Evolutionary conservation across 2,329 filamentous ascomycete genomes (phyloP).

Genomic region (Fusarium sp.): DNA sequence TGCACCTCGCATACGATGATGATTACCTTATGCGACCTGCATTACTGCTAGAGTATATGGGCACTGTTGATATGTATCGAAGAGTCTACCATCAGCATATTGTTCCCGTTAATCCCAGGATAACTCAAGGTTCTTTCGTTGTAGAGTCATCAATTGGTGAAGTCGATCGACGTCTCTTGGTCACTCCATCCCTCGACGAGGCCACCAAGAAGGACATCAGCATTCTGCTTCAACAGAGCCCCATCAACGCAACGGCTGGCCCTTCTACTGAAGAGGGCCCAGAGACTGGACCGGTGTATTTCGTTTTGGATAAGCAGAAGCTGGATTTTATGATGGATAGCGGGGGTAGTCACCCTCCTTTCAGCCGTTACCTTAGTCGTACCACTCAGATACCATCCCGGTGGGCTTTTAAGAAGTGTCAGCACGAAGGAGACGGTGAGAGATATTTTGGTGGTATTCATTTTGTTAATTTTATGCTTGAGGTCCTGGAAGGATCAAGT

Average conservation of each 20-base stretch:
- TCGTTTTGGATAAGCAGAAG: constrained; percentile 9
- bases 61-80: constrained; percentile 29
- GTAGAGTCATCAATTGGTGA: not conserved
- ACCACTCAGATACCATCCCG: constrained; percentile 31
- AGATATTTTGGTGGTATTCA: constrained; percentile 40
- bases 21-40: constrained; percentile 41
- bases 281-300: constrained; percentile 35
- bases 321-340: not conserved
- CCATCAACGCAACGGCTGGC: constrained; percentile 15
- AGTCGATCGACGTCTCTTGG: not conserved
- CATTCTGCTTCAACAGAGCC: constrained; percentile 36
- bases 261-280: not conserved
- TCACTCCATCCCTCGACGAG: not conserved
- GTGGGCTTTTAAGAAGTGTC: constrained; percentile 33
- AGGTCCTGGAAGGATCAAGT: not conserved
- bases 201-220: constrained; percentile 23
- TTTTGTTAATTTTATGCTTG: constrained; percentile 24
- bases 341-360: constrained; percentile 28
- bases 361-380: constrained; percentile 27
- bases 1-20: constrained; percentile 37
- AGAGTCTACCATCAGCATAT: constrained; percentile 33
- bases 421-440: not conserved
- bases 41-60: constrained; percentile 38
- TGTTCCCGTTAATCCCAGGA: constrained; percentile 31
- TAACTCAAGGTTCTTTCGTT: not conserved